Evolutionary conservation across 495 filamentous ascomycete species (phyloP).

Genomic region (Xylaria intraflava): DNA sequence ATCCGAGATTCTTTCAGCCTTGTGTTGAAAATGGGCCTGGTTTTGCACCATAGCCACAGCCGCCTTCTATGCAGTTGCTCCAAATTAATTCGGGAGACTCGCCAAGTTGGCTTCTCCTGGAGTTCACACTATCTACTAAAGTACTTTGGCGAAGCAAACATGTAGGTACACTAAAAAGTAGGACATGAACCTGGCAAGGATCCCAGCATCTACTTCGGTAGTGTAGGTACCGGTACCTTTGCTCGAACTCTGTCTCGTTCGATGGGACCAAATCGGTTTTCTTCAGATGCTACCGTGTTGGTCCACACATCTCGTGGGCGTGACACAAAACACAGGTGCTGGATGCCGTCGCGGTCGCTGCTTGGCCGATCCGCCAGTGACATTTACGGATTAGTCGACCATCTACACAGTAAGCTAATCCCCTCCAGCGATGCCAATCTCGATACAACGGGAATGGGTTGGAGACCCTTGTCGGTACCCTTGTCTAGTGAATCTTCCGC

Average conservation of each 20-base stretch:
- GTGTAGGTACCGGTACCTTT: neutral
- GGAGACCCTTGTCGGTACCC: neutral
- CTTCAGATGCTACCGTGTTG: neutral
- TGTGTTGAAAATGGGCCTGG: slow-evolving; percentile 3
- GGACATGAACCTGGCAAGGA: too few relatives aligned
- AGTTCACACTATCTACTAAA: too few relatives aligned
- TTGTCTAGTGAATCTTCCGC: neutral
- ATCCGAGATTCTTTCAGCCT: slow-evolving; percentile 4
- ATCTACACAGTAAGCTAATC: too few relatives aligned
- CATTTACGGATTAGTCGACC: too few relatives aligned
- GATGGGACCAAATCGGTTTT: neutral
- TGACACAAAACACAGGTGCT: neutral
- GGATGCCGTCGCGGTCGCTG: neutral
- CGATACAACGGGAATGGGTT: slow-evolving; percentile 3
- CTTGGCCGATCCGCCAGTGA: slow-evolving; percentile 5
- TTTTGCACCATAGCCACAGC: slow-evolving; percentile 8
- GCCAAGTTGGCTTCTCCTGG: too few relatives aligned
- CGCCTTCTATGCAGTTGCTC: too few relatives aligned
- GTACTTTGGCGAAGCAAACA: too few relatives aligned
- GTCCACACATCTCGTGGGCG: neutral
- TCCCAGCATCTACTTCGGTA: too few relatives aligned
- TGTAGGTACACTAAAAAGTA: too few relatives aligned
- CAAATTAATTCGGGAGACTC: too few relatives aligned
- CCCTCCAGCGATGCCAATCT: slow-evolving; percentile 5
- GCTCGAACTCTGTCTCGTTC: too few relatives aligned